Conservation (phyloP, 179 eudicot genomes). For the Pouteria campechiana region DNA sequence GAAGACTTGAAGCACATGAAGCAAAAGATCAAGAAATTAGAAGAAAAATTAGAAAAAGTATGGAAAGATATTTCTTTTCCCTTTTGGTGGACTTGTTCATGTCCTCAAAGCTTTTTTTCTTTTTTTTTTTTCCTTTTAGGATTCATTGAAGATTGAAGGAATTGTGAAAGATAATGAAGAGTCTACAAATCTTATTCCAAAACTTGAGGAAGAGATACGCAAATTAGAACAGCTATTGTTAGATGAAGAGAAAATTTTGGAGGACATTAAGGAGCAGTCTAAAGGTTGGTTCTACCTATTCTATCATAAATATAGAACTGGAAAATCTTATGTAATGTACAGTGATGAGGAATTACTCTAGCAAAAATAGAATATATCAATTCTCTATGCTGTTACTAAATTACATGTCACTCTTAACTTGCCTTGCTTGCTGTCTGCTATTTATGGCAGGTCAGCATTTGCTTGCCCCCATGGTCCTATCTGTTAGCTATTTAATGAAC, state of each 20-base stretch:
- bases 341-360: no score
- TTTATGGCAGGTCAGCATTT: no score
- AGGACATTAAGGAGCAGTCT: constrained; percentile 60
- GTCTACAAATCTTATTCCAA: constrained; percentile 56
- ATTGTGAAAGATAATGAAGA: constrained; percentile 50
- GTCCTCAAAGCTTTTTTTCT: no score
- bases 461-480: no score
- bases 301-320: not conserved
- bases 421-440: no score
- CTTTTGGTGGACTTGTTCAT: not conserved
- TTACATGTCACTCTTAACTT: no score
- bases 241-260: constrained; percentile 72
- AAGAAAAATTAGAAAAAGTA: constrained; percentile 84
- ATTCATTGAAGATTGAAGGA: constrained; percentile 49
- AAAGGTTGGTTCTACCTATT: constrained; percentile 42
- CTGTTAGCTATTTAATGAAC: no score
- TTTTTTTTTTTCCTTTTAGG: constrained; percentile 28
- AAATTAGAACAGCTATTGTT: constrained; percentile 48
- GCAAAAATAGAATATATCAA: no score
- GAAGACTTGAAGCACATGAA: constrained; percentile 85
- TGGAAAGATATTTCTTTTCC: not conserved
- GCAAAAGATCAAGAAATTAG: constrained; percentile 82
- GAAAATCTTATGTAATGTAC: no score
- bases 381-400: no score
- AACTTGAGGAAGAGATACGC: constrained; percentile 65